Evolutionary conservation across 2,329 filamentous ascomycete species (phyloP).

Genomic region (Epichloe gansuensis): DNA sequence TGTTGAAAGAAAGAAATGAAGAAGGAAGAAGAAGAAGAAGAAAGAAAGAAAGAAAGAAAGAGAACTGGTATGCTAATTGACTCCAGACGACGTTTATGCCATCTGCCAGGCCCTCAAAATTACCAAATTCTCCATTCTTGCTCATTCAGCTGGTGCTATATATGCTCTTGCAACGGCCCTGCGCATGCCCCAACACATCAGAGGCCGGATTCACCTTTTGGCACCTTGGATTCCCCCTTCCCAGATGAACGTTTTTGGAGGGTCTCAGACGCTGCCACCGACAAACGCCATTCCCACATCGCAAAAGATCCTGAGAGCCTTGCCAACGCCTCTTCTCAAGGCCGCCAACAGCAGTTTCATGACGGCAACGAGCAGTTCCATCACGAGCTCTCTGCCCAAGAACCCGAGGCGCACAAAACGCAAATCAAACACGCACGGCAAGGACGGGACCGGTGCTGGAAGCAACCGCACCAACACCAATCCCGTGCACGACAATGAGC

Average conservation of each 20-base stretch:
- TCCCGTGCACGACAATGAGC: conserved; percentile 37
- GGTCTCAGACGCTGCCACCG: conserved; percentile 61
- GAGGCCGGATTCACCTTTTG: conserved; percentile 83
- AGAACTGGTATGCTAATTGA: conserved; percentile 14
- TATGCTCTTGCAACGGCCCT: conserved; percentile 92
- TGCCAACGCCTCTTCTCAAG: conserved; percentile 83
- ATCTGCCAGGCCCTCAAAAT: conserved; percentile 89
- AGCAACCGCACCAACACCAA: conserved; percentile 21
- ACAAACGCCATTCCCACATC: conserved; percentile 80
- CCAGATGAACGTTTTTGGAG: conserved; percentile 69
- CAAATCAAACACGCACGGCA: conserved; percentile 31
- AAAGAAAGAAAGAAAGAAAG: not conserved
- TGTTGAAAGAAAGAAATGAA: not conserved
- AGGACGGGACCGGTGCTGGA: conserved; percentile 21
- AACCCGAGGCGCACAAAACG: conserved; percentile 47
- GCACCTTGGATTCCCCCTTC: conserved; percentile 97
- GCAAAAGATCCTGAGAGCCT: conserved; percentile 76
- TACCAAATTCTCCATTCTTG: conserved; percentile 89
- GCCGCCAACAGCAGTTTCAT: conserved; percentile 95
- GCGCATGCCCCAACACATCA: conserved; percentile 90
- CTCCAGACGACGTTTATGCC: conserved; percentile 65
- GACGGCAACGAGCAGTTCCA: conserved; percentile 75
- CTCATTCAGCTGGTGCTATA: conserved; percentile 94
- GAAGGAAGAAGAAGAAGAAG: not conserved
- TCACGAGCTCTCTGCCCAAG: conserved; percentile 66